Evolutionary conservation across 108 stramenopile genomes (phyloP).

Genomic region (Fistulifera pelliculosa): DNA sequence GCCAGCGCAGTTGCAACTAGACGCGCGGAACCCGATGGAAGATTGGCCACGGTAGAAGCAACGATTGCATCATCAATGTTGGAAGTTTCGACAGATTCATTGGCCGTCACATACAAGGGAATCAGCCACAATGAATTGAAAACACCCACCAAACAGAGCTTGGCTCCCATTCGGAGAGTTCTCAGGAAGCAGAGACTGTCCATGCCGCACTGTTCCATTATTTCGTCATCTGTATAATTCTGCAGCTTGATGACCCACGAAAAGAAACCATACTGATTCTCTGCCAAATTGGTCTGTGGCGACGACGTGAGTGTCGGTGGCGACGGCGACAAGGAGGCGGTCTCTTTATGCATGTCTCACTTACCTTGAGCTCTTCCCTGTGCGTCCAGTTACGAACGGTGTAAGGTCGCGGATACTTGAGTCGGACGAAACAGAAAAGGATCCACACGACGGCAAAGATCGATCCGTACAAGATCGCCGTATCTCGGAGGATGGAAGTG

Average conservation of each 20-base stretch:
- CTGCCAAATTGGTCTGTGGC: constrained; percentile 28
- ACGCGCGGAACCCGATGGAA: constrained; percentile 30
- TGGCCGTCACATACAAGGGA: constrained; percentile 35
- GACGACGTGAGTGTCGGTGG: constrained; percentile 1
- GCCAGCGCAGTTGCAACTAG: constrained; percentile 43
- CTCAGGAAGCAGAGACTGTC: constrained; percentile 45
- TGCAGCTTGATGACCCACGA: constrained; percentile 54
- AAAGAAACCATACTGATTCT: constrained; percentile 35
- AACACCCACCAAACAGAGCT: constrained; percentile 25
- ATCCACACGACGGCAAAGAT: constrained; percentile 33
- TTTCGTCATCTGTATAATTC: constrained; percentile 35
- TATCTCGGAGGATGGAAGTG: constrained; percentile 21
- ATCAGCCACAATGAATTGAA: constrained; percentile 45
- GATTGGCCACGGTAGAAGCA: constrained; percentile 20
- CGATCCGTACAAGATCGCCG: constrained; percentile 37
- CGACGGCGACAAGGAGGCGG: too few relatives aligned
- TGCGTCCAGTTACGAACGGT: constrained; percentile 33
- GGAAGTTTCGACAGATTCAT: neutral
- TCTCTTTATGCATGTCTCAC: too few relatives aligned
- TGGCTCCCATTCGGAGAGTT: constrained; percentile 24
- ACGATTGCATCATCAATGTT: constrained; percentile 18
- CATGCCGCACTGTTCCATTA: constrained; percentile 38
- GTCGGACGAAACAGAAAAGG: constrained; percentile 37
- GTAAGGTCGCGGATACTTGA: constrained; percentile 29
- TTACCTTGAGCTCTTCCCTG: too few relatives aligned